Base-by-base conservation (phyloP, 73 alveolate species). In the Effrenium voratum region DNA sequence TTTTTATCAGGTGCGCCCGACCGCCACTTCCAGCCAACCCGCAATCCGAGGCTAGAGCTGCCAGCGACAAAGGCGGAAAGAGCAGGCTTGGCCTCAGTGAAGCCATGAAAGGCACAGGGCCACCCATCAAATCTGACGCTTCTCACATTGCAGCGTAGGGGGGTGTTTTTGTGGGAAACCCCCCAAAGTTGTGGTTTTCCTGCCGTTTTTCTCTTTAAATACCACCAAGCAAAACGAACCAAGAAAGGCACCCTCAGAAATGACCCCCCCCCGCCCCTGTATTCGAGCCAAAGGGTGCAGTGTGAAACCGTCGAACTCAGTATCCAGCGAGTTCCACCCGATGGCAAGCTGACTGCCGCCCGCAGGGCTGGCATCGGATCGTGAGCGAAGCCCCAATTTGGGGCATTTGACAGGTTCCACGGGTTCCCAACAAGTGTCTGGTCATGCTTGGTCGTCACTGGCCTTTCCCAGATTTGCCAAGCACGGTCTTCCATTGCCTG, bases 301-400 rank as follows among this genome's bases (percentile, higher is more conserved):
- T n/a, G n/a, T n/a, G n/a, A n/a, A n/a, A n/a, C n/a, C n/a, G n/a
- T n/a, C n/a, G n/a, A n/a, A n/a, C n/a, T n/a, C n/a, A n/a, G n/a
- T n/a, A n/a, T n/a, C n/a, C n/a, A n/a, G 68, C 90, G 90, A 79
- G 44, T 79, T 79, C 90, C 90, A 79, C 43, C 90, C 90, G 28
- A 79, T 44, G 43, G 46, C 90, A 43, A 79, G 60, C 40, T 40
- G 60, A 22, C 46, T n/a, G 32, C 90, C 90, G 15, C 90, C 90
- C 12, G 43, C 46, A 41, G 90, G 46, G 32, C 90, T 79, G 87
- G 87, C 60, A 47, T 44, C n/a, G n/a, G n/a, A n/a, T n/a, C n/a
- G n/a, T n/a, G n/a, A n/a, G n/a, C n/a, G n/a, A n/a, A n/a, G n/a
- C n/a, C n/a, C n/a, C n/a, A n/a, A n/a, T n/a, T n/a, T n/a, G n/a